Evolutionary conservation across 768 basidiomycete species (phyloP).

Genomic region (Psilocybe subaeruginosa): DNA sequence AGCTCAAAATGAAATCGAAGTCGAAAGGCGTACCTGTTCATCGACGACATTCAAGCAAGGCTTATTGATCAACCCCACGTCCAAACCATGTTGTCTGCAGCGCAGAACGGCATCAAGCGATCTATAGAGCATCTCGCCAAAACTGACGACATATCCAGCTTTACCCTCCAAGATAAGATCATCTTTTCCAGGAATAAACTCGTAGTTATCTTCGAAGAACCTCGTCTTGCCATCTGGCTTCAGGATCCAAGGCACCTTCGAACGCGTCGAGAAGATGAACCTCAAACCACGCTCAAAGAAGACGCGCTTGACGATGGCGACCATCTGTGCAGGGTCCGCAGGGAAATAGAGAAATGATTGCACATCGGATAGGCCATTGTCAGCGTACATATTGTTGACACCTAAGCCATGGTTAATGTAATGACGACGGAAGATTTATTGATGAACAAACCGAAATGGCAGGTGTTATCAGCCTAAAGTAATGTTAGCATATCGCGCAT

Average conservation of each 20-base stretch:
- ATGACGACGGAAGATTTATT: constrained; percentile 11
- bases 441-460: constrained; percentile 39
- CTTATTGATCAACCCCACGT: constrained; percentile 90
- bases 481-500: neutral
- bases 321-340: constrained; percentile 82
- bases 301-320: constrained; percentile 71
- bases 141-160: constrained; percentile 82
- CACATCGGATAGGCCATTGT: constrained; percentile 83
- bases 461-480: constrained; percentile 50
- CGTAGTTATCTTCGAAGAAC: constrained; percentile 71
- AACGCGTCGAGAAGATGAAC: constrained; percentile 88
- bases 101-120: constrained; percentile 82
- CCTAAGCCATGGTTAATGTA: constrained; percentile 54
- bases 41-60: constrained; percentile 82
- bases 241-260: constrained; percentile 88
- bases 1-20: neutral
- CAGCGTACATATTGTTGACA: constrained; percentile 85
- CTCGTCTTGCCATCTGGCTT: constrained; percentile 69
- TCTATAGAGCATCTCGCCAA: constrained; percentile 87
- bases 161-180: constrained; percentile 79
- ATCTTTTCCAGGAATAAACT: constrained; percentile 85
- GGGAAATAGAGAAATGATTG: constrained; percentile 88
- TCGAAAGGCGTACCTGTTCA: constrained; percentile 56
- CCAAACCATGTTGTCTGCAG: constrained; percentile 68
- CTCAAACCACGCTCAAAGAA: constrained; percentile 85